Evolutionary conservation across 352 stramenopile species (phyloP).

Genomic region (Plasmopara viticola): DNA sequence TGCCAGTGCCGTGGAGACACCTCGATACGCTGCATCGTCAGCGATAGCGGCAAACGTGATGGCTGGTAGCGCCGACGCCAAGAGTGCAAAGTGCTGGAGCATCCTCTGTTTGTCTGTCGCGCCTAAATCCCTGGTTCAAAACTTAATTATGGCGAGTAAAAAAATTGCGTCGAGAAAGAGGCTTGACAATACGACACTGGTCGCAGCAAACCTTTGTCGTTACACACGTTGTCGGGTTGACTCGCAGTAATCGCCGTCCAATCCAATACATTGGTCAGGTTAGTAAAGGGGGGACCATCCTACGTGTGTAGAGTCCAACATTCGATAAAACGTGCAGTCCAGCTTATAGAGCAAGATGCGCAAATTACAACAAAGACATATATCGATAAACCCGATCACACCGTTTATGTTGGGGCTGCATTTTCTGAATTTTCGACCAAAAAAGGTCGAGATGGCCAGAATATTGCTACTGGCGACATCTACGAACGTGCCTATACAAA

Average conservation of each 20-base stretch:
- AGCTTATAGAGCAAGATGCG: no score
- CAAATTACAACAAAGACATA: no score
- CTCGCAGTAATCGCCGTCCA: constrained; percentile 17
- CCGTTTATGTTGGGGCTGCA: no score
- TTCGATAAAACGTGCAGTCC: no score
- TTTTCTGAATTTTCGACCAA: no score
- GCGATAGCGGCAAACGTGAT: constrained; percentile 10
- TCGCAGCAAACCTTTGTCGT: constrained; percentile 5
- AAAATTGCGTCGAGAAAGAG: constrained; percentile 8
- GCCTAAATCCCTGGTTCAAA: no score
- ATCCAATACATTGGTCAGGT: no score
- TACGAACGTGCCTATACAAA: no score
- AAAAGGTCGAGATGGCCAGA: no score
- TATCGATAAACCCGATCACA: no score
- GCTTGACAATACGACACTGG: constrained; percentile 11
- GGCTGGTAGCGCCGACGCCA: constrained; percentile 8
- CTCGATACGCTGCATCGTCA: constrained; percentile 29
- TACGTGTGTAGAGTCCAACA: neutral
- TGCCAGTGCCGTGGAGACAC: constrained; percentile 41
- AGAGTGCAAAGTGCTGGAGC: constrained; percentile 14
- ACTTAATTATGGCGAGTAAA: constrained; percentile 6
- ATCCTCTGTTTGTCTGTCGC: no score
- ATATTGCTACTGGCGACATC: no score
- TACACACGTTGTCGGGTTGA: constrained; percentile 14
- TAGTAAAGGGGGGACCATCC: neutral